Conservation (phyloP, 306 rosid species). For the Cucumis melo region DNA sequence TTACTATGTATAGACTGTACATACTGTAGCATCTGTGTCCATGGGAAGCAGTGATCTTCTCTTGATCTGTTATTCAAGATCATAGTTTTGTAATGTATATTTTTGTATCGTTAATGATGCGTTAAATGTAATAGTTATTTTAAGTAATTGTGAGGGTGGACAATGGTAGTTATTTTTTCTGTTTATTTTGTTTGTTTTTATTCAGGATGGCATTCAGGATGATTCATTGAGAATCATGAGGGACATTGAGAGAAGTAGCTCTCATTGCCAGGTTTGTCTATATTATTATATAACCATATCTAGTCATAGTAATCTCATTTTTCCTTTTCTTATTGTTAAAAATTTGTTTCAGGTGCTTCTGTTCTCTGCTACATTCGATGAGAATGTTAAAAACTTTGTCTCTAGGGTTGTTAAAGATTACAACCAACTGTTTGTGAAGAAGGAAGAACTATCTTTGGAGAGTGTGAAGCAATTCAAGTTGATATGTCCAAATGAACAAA, state of each 20-base stretch:
- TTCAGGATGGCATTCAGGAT: slow-evolving; percentile 87
- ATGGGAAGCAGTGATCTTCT: not conserved
- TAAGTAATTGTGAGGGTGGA: not conserved
- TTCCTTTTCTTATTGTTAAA: no score
- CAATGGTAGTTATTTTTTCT: not conserved
- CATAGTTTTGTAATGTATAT: not conserved
- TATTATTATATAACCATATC: no score
- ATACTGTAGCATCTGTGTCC: not conserved
- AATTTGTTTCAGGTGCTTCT: slow-evolving; percentile 48
- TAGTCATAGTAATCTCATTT: not conserved
- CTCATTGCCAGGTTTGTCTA: slow-evolving; percentile 62
- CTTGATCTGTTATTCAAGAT: not conserved
- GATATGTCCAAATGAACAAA: slow-evolving; percentile 45
- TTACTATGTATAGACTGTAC: not conserved
- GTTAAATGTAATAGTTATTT: no score
- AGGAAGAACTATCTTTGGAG: slow-evolving; percentile 67
- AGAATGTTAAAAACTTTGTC: slow-evolving; percentile 57
- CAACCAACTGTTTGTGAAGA: slow-evolving; percentile 76
- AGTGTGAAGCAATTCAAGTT: slow-evolving; percentile 81
- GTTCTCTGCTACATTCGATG: slow-evolving; percentile 90
- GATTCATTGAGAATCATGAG: slow-evolving; percentile 81
- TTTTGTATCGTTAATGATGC: not conserved
- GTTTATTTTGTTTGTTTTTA: not conserved
- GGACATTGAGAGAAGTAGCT: slow-evolving; percentile 44
- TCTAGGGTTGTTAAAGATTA: slow-evolving; percentile 46